Evolutionary conservation across 306 rosid species (phyloP), one percentile per base, ranked within the genome.

Genomic region (Trifolium fragiferum): DNA sequence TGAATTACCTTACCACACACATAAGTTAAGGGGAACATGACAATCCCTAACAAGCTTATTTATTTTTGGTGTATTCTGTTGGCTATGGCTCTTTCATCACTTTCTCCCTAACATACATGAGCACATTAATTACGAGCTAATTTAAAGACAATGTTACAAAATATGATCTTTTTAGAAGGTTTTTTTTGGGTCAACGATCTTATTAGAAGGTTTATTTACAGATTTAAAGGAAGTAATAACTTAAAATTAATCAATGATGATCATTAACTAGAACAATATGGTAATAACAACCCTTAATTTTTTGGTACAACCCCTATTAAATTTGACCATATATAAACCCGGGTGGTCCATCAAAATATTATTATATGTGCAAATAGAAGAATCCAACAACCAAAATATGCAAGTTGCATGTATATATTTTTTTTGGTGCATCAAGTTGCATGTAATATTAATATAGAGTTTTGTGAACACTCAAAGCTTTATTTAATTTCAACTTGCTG

Each of bases 381-480:
- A 4, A 30, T 16, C 32, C 23, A 72, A 20, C 20, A 14, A 60
- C 25, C 27, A 40, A 44, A 9, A n/a, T 7, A 41, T 43, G 78
- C 83, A 74, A 82, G 83, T 83, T 80, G 87, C 58, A 57, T 60
- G 57, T n/a, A n/a, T n/a, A n/a, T n/a, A n/a, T n/a, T n/a, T n/a
- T n/a, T n/a, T n/a, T n/a, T n/a, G n/a, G n/a, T n/a, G n/a, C n/a
- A n/a, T n/a, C 83, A 74, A 82, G 83, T 83, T 80, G 87, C 58
- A 57, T 60, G 57, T 8, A 30, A 0, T n/a, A 75, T 38, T 49
- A 72, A 18, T 75, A 20, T 15, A 20, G 41, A 30, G 69, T 64
- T 74, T 4, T 62, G 38, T 5, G 65, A 10, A 62, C 35, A 60
- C 61, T 61, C 13, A n/a, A n/a, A 40, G 40, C 16, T 66, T 19